These are phyloP conservation scores for Knoxia roxburghii DNA, from an alignment of 257 asterid genomes.

Conservation along the genomic window DNA sequence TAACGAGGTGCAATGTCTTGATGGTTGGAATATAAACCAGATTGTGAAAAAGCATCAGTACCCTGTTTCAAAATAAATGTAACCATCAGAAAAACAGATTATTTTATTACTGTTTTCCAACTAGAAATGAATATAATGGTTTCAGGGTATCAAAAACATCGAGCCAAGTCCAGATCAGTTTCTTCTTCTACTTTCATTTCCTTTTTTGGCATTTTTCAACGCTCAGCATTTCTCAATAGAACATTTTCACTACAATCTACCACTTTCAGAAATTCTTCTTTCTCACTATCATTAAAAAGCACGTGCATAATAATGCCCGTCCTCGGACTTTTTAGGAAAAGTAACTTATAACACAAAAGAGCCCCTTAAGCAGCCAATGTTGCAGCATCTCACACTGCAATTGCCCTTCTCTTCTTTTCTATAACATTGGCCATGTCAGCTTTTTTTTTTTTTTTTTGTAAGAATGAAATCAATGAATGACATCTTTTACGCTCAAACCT, in stretches of 20 bases:
- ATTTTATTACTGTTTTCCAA: no score
- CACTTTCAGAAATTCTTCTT: not conserved
- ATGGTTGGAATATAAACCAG: slow-evolving; percentile 87
- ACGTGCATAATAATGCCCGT: not conserved
- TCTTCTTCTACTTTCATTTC: no score
- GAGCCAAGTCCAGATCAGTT: no score
- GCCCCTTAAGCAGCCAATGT: no score
- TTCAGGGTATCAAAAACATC: no score
- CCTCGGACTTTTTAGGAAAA: no score
- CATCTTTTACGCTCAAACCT: not conserved
- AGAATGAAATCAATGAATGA: no score
- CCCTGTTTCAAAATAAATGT: slow-evolving; percentile 45
- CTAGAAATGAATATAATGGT: no score
- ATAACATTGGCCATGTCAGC: not conserved
- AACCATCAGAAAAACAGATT: slow-evolving; percentile 6
- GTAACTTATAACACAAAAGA: no score
- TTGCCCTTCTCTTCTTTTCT: not conserved
- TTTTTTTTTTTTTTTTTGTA: no score
- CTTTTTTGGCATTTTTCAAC: no score
- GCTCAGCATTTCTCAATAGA: no score
- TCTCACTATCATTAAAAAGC: not conserved
- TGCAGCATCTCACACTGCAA: not conserved
- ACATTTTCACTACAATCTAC: not conserved
- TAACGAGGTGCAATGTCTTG: slow-evolving; percentile 92
- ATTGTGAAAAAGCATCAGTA: slow-evolving; percentile 83